Evolutionary conservation across 441 rosid genomes (phyloP).

Genomic region (Corymbia citriodora): DNA sequence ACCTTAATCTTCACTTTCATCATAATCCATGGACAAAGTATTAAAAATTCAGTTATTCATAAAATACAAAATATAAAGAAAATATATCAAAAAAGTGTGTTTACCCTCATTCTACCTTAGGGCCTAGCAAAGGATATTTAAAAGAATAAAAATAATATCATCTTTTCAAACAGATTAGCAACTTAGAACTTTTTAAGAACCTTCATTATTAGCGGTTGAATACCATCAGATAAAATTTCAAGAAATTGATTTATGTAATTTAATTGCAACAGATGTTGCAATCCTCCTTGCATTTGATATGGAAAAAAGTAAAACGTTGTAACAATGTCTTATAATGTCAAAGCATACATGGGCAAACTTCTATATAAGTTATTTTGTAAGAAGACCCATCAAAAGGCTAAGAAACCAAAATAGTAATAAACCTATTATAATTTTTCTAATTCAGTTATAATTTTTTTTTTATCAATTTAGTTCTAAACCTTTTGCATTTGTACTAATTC

Average conservation of each 20-base stretch:
- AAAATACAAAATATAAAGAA: neutral
- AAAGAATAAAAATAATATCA: neutral
- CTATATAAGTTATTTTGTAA: neutral
- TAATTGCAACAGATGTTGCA: neutral
- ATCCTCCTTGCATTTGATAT: neutral
- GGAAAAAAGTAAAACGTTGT: neutral
- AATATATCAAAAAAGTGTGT: neutral
- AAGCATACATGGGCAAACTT: neutral
- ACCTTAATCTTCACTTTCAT: neutral
- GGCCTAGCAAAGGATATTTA: neutral
- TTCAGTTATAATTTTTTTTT: too few relatives aligned
- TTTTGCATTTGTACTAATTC: too few relatives aligned
- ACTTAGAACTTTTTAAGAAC: neutral
- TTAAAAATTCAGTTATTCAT: neutral
- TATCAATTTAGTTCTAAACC: too few relatives aligned
- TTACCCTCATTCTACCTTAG: neutral
- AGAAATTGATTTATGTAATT: neutral
- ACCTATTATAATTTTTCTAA: too few relatives aligned
- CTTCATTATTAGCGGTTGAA: neutral
- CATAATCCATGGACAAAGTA: neutral
- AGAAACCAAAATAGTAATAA: neutral
- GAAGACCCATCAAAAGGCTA: neutral
- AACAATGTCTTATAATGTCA: neutral
- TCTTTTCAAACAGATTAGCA: neutral
- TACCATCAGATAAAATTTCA: neutral